Percentiles rank a stretch among this genome's conserved stretches.
phyloP scores from a whole-genome alignment of 108 stramenopile species.

The Cyclotella sp. region DNA sequence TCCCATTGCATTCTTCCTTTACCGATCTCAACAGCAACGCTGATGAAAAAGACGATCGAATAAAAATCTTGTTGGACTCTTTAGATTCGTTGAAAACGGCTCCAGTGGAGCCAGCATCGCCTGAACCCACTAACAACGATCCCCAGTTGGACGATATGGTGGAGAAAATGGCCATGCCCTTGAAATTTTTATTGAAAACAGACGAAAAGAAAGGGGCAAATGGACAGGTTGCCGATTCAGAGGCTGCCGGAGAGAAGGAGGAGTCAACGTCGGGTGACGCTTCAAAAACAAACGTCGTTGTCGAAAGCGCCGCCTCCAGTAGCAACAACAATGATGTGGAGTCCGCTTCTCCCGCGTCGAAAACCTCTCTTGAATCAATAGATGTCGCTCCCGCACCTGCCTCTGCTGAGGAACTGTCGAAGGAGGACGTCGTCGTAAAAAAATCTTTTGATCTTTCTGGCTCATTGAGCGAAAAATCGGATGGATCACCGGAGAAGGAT shows the following conservation, averaged over 20 bases:
- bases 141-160: slow-evolving; percentile 14
- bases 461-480: not conserved
- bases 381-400: too few relatives aligned
- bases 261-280: not conserved
- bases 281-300: too few relatives aligned
- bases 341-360: too few relatives aligned
- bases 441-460: not conserved
- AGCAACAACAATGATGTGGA: too few relatives aligned
- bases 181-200: not conserved
- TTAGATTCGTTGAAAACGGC: slow-evolving; percentile 1
- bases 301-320: too few relatives aligned
- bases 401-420: too few relatives aligned
- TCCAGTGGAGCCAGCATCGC: not conserved
- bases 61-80: slow-evolving; percentile 10
- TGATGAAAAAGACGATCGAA: slow-evolving; percentile 6
- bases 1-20: not conserved
- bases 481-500: not conserved
- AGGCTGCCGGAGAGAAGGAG: not conserved
- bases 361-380: too few relatives aligned
- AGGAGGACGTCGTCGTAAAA: not conserved
- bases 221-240: not conserved
- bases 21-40: slow-evolving; percentile 3
- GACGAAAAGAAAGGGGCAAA: not conserved
- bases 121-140: not conserved
- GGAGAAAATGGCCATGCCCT: slow-evolving; percentile 16